Evolutionary conservation across 345 rosid species (phyloP).

Genomic region (Syzygium aromaticum): DNA sequence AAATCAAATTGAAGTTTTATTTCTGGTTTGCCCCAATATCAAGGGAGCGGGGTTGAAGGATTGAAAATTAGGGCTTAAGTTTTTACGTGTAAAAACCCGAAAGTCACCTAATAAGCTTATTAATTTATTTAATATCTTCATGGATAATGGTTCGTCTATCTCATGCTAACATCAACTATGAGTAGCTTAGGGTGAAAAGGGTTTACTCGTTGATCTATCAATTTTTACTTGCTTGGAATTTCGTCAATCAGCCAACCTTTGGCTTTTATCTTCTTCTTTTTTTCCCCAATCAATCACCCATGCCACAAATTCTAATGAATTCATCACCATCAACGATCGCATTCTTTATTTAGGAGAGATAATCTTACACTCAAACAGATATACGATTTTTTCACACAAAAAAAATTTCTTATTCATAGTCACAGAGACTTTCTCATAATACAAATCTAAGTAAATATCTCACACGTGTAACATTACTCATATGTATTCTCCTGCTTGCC

Average conservation of each 20-base stretch:
- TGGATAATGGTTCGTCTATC: background rate
- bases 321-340: background rate
- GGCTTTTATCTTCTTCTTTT: too few species aligned
- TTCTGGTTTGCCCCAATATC: background rate
- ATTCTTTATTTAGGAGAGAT: background rate
- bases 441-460: too few species aligned
- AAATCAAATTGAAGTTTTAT: background rate
- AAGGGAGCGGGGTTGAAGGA: background rate
- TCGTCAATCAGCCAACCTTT: too few species aligned
- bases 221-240: too few species aligned
- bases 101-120: background rate
- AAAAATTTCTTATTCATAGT: too few species aligned
- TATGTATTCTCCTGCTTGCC: background rate
- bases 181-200: too few species aligned
- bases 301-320: too few species aligned
- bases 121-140: background rate
- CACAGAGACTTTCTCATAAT: too few species aligned
- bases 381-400: fast-evolving
- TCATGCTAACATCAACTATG: background rate
- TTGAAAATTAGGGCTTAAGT: background rate
- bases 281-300: too few species aligned
- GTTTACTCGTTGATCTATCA: too few species aligned
- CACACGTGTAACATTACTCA: too few species aligned
- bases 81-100: background rate
- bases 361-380: background rate